These are phyloP conservation scores for Byssoonygena ceratinophila DNA, from an alignment of 2,329 filamentous ascomycete species.

Conservation along the genomic window DNA sequence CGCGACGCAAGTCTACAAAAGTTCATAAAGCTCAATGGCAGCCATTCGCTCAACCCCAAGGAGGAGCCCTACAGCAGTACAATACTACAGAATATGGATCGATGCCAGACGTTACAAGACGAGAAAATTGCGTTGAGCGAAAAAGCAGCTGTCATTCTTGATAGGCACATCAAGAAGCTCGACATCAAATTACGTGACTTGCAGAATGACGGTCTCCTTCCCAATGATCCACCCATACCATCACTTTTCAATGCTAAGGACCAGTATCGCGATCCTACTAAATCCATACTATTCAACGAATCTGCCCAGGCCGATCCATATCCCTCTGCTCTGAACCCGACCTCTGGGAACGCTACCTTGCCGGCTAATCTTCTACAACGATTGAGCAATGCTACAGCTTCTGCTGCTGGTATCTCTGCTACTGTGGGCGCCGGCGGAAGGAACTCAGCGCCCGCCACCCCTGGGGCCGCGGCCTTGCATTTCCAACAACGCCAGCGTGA, in stretches of 20 bases:
- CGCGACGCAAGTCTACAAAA: conserved; percentile 55
- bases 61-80: conserved; percentile 51
- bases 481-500: conserved; percentile 43
- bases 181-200: conserved; percentile 53
- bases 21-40: conserved; percentile 53
- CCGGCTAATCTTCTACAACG: conserved; percentile 44
- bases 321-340: conserved; percentile 42
- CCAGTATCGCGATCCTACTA: conserved; percentile 36
- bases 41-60: conserved; percentile 51
- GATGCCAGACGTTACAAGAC: conserved; percentile 47
- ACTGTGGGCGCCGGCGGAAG: conserved; percentile 30
- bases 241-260: conserved; percentile 43
- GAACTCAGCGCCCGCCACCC: conserved; percentile 38
- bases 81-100: conserved; percentile 49
- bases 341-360: conserved; percentile 46
- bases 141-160: conserved; percentile 49
- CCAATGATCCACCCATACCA: conserved; percentile 49
- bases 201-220: conserved; percentile 48
- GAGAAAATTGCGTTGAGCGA: conserved; percentile 53
- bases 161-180: conserved; percentile 53
- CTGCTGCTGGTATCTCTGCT: conserved; percentile 29
- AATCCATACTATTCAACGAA: conserved; percentile 40
- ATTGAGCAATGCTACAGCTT: conserved; percentile 33
- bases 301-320: conserved; percentile 36
- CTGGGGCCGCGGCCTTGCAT: conserved; percentile 31